Percentiles rank a stretch among this genome's conserved stretches.
These are phyloP conservation scores for Pelargonium australe DNA, from an alignment of 441 rosid genomes.

Conservation along the genomic window DNA sequence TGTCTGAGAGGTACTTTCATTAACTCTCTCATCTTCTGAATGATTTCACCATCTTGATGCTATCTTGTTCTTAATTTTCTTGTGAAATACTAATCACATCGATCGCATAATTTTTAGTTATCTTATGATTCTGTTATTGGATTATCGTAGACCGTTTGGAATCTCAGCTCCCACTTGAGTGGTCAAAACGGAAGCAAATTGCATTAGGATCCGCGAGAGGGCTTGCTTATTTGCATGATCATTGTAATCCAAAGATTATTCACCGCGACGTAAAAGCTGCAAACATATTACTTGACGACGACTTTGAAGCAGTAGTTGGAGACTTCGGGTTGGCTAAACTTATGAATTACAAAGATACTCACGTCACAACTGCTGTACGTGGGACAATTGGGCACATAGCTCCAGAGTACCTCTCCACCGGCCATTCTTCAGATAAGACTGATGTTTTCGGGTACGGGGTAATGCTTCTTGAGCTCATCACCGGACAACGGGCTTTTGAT, in stretches of 20 bases:
- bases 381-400: constrained; percentile 18
- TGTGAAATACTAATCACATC: neutral
- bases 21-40: neutral
- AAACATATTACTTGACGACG: constrained; percentile 14
- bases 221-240: constrained; percentile 16
- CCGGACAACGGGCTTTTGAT: constrained; percentile 19
- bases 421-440: constrained; percentile 13
- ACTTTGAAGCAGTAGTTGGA: constrained; percentile 13
- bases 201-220: constrained; percentile 21
- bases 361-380: constrained; percentile 14
- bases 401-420: constrained; percentile 13
- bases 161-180: constrained; percentile 13
- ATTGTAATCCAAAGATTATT: constrained; percentile 17
- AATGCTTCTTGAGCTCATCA: constrained; percentile 17
- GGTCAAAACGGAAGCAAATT: constrained; percentile 13
- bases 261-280: constrained; percentile 18
- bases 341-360: constrained; percentile 17
- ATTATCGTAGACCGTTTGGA: constrained; percentile 7
- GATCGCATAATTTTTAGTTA: neutral
- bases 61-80: neutral
- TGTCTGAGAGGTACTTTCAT: constrained; percentile 14
- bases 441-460: constrained; percentile 18
- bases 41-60: constrained; percentile 4
- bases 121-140: constrained; percentile 1
- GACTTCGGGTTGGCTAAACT: constrained; percentile 17